Percentiles rank a stretch among this genome's conserved stretches.
Conservation (phyloP, 1,284 basidiomycete species). For the Exsudoporus floridanus region DNA sequence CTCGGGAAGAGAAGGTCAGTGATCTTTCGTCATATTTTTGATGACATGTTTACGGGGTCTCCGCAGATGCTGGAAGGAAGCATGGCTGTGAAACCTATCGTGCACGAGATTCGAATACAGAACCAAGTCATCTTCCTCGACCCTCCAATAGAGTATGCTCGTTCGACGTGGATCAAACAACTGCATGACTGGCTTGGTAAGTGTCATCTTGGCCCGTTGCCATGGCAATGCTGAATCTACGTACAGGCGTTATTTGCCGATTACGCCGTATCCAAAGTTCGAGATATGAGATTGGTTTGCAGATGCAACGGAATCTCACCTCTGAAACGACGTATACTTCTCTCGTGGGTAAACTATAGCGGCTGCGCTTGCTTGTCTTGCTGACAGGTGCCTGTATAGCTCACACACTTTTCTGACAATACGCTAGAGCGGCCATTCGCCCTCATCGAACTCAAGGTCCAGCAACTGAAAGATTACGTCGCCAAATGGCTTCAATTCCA, state of each 20-base stretch:
- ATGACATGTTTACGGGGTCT: background rate
- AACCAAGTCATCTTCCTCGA: constrained; percentile 99
- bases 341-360: constrained; percentile 54
- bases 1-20: constrained; percentile 71
- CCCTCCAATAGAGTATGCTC: constrained; percentile 93
- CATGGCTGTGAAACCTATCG: constrained; percentile 76
- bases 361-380: background rate
- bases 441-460: constrained; percentile 86
- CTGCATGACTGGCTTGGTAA: constrained; percentile 87
- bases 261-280: constrained; percentile 89
- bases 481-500: constrained; percentile 99
- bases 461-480: constrained; percentile 86
- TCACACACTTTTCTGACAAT: constrained; percentile 73
- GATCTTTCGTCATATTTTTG: background rate
- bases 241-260: constrained; percentile 80
- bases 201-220: constrained; percentile 41
- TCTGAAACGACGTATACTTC: constrained; percentile 81
- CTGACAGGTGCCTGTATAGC: constrained; percentile 42
- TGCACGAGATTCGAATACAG: constrained; percentile 96
- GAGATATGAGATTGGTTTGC: constrained; percentile 92
- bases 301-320: constrained; percentile 67
- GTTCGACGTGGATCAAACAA: constrained; percentile 88
- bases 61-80: constrained; percentile 63
- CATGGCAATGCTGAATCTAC: background rate
- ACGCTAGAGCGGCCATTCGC: constrained; percentile 82